phyloP scores from a whole-genome alignment of 2,329 filamentous ascomycete genomes.

The Cercospora janseana region DNA sequence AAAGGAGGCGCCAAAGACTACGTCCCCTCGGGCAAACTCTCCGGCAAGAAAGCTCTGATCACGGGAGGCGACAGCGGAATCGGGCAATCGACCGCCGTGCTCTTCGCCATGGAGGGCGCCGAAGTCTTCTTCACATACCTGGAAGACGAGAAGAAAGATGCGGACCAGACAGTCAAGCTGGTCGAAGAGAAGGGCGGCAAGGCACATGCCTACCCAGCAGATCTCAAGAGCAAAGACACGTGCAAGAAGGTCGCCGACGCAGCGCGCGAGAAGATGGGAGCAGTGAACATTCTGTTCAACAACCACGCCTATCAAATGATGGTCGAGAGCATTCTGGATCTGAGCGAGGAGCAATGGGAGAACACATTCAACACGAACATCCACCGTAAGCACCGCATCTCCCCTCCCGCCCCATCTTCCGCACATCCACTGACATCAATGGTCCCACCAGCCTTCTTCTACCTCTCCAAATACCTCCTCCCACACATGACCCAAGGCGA shows the following conservation, averaged over 20 bases:
- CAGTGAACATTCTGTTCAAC: conserved; percentile 71
- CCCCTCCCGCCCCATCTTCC: not conserved
- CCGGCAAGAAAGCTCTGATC: conserved; percentile 73
- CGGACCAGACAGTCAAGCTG: conserved; percentile 67
- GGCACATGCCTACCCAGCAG: conserved; percentile 62
- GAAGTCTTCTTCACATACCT: conserved; percentile 71
- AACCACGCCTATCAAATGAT: conserved; percentile 74
- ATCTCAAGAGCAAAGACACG: conserved; percentile 64
- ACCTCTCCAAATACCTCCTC: conserved; percentile 72
- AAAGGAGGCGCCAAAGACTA: conserved; percentile 69
- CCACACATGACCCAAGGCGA: conserved; percentile 72
- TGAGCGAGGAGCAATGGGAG: conserved; percentile 76
- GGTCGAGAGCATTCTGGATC: conserved; percentile 66
- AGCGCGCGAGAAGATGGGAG: conserved; percentile 63
- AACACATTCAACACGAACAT: conserved; percentile 82
- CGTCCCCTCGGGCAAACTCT: conserved; percentile 71
- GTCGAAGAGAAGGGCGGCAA: conserved; percentile 67
- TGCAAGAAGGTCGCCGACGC: conserved; percentile 69
- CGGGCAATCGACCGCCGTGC: conserved; percentile 69
- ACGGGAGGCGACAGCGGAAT: conserved; percentile 81
- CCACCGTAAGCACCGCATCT: conserved; percentile 46
- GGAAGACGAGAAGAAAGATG: conserved; percentile 72
- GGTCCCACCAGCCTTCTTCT: conserved; percentile 58
- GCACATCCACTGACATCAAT: not conserved
- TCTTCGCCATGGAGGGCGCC: conserved; percentile 80